Percentiles rank a stretch among this genome's conserved stretches.
phyloP scores from a whole-genome alignment of 108 stramenopile genomes.

The Skeletonema tropicum region DNA sequence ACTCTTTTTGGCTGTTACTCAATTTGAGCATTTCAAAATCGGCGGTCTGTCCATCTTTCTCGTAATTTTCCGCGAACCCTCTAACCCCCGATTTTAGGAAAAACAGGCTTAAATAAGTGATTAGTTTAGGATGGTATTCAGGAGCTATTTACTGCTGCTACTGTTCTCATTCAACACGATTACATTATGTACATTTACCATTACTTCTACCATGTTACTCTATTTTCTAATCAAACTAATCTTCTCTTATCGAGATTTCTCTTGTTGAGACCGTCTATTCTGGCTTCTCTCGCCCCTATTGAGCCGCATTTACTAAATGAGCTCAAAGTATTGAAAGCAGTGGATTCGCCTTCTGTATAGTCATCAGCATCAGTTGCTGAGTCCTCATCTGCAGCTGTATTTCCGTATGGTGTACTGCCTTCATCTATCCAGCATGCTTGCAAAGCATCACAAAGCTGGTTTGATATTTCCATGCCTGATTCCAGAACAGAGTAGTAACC shows the following conservation, averaged over 20 bases:
- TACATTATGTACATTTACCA: no score
- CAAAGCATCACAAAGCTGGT: background rate
- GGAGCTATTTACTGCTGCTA: no score
- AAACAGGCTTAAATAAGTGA: no score
- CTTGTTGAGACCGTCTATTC: background rate
- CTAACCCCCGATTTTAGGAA: no score
- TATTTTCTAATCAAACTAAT: background rate
- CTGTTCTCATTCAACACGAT: no score
- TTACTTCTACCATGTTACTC: background rate
- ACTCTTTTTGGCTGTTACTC: no score
- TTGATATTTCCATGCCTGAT: background rate
- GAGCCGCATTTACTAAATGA: slow-evolving; percentile 1
- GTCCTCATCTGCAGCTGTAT: background rate
- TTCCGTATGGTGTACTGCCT: background rate
- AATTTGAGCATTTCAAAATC: no score
- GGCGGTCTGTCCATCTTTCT: no score
- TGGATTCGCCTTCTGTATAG: slow-evolving; percentile 4
- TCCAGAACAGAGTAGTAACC: background rate
- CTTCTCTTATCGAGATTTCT: background rate
- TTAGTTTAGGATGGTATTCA: no score
- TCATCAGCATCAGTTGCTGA: background rate
- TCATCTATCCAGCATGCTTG: background rate
- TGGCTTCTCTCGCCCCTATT: background rate
- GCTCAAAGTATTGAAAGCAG: slow-evolving; percentile 4
- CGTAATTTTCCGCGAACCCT: no score